A percentile compares a stretch with the other conserved stretches of the same genome.
phyloP scores from a whole-genome alignment of 257 asterid species.

The Osmanthus fragrans region DNA sequence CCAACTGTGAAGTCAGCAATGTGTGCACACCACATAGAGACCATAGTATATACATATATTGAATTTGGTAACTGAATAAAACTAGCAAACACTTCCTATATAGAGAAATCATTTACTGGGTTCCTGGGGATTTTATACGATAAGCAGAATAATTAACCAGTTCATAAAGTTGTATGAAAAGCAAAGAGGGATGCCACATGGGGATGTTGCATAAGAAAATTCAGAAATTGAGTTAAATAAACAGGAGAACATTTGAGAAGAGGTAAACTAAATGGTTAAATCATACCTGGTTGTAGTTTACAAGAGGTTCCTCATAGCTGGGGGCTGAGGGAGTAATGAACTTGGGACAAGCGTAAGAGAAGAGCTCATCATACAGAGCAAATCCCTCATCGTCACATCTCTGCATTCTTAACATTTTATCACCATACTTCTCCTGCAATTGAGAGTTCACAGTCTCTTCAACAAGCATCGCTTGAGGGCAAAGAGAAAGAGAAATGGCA shows the following conservation, averaged over 20 bases:
- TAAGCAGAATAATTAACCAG: background rate
- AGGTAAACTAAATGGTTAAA: background rate
- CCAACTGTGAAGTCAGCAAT: background rate
- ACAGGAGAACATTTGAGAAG: background rate
- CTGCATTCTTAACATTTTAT: conserved; percentile 89
- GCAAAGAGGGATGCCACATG: background rate
- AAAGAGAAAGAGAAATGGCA: conserved; percentile 81
- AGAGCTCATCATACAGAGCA: conserved; percentile 87
- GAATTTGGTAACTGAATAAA: background rate
- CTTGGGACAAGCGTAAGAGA: conserved; percentile 98
- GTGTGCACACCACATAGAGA: background rate
- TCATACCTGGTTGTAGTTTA: conserved; percentile 91
- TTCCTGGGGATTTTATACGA: background rate
- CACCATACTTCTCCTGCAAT: conserved; percentile 86
- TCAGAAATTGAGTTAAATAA: background rate
- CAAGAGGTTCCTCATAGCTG: conserved; percentile 93
- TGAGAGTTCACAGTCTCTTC: conserved; percentile 88
- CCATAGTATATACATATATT: background rate
- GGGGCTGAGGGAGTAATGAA: conserved; percentile 96
- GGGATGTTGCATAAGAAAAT: background rate
- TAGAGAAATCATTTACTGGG: too few species aligned
- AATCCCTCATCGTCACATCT: conserved; percentile 82
- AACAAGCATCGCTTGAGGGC: conserved; percentile 85
- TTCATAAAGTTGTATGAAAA: background rate
- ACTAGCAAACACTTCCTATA: conserved; percentile 31